Base-by-base conservation (phyloP, 768 basidiomycete species). In the Mycena metata region DNA sequence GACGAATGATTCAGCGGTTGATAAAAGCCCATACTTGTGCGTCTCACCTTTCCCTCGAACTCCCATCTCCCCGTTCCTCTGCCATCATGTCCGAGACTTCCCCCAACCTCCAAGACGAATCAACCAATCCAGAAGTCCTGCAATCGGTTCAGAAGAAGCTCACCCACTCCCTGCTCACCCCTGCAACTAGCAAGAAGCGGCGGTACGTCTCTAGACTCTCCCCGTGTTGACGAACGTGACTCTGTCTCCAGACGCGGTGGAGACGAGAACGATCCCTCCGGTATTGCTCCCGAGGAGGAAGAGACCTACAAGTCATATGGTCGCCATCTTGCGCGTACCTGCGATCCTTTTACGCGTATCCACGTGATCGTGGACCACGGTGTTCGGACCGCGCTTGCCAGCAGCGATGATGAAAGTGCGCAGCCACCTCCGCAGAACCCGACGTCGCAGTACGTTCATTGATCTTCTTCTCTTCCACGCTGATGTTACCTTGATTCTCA, bases 231-330 rank as follows among this genome's bases (percentile, higher is more conserved):
- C 26, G 13, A 33, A 17, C 26, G 16, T 51, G 50, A 51, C 50
- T 24, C 30, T 16, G 5, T 30, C 26, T 19, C 24, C 26, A 51
- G 50, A 19, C 6, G 33, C 21, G 12, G 10, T 15, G 16, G 50
- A 9, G 50, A 51, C 8, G 50, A 23, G 21, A 24, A 24, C 30
- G 30, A 30, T 30, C n/a, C n/a, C 19, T 10, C 47, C 9, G 23
- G 47, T 9, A 51, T 16, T 30, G 15, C 6, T 21, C 30, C 30
- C 30, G 30, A 51, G 5, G 50, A 51, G 12, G 50, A 51, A 17
- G 50, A 51, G 50, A 51, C 50, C 26, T 51, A 51, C 50, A 51
- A 51, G 50, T 51, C 50, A 2, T 51, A 51, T 51, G 50, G 50
- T 33, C 50, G 50, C 26, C 50, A 51, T 30, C 50, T 51, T 33